Evolutionary conservation across 2,329 filamentous ascomycete species (phyloP).

Genomic region (Sphaerulina musiva): DNA sequence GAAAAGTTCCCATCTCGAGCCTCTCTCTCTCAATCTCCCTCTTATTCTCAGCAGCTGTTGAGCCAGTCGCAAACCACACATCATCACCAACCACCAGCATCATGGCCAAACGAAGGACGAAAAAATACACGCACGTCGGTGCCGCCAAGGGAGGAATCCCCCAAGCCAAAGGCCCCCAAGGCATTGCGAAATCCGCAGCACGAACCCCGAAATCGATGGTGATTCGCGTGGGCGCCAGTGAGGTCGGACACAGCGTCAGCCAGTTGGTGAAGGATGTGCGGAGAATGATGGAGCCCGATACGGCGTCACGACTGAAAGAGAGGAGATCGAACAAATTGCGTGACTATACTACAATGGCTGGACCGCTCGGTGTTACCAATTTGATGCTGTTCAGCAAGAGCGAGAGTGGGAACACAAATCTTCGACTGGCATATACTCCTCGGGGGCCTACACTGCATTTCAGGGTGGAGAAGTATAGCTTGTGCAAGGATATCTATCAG

Average conservation of each 20-base stretch:
- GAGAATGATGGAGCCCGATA: slow-evolving; percentile 91
- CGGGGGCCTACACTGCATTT: slow-evolving; percentile 91
- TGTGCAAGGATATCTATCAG: slow-evolving; percentile 83
- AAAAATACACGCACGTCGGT: slow-evolving; percentile 80
- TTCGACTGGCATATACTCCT: slow-evolving; percentile 80
- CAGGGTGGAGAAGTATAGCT: slow-evolving; percentile 85
- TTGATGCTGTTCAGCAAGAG: slow-evolving; percentile 89
- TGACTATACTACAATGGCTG: slow-evolving; percentile 94
- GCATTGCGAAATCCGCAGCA: slow-evolving; percentile 46
- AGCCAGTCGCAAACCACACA: not conserved
- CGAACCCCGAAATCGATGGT: slow-evolving; percentile 93
- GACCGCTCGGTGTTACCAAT: slow-evolving; percentile 86
- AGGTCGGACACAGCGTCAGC: slow-evolving; percentile 84
- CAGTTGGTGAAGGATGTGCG: slow-evolving; percentile 89
- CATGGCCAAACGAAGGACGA: slow-evolving; percentile 76
- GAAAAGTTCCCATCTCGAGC: not conserved
- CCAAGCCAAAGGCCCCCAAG: slow-evolving; percentile 49
- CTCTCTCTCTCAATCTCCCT: not conserved
- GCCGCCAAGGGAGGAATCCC: slow-evolving; percentile 52
- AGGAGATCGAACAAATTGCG: slow-evolving; percentile 78
- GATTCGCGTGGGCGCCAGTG: slow-evolving; percentile 88
- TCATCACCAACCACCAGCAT: not conserved
- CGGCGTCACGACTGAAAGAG: slow-evolving; percentile 82
- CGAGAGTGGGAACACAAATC: slow-evolving; percentile 81
- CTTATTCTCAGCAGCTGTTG: no score